These are phyloP conservation scores for Pythium grandisporangium DNA, from an alignment of 352 stramenopile species.

Conservation along the genomic window DNA sequence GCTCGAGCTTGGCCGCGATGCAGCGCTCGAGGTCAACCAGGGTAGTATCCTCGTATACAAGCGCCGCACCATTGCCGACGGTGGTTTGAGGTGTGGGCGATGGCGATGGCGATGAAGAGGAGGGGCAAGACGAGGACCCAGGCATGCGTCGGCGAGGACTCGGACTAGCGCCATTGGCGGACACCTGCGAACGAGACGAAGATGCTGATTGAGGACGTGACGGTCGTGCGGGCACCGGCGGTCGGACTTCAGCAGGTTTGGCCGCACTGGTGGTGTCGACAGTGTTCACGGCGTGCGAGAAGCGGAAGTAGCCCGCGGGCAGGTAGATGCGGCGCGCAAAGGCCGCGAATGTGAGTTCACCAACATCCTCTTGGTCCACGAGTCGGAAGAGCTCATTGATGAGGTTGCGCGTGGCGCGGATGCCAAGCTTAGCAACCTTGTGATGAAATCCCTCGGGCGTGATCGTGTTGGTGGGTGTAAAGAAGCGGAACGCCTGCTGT, in stretches of 20 bases:
- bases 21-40: conserved; percentile 44
- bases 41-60: conserved; percentile 39
- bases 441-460: conserved; percentile 53
- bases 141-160: too few relatives aligned
- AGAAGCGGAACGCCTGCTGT: conserved; percentile 63
- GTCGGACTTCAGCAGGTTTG: background rate
- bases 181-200: background rate
- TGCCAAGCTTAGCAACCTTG: conserved; percentile 47
- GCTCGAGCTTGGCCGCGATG: conserved; percentile 51
- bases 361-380: conserved; percentile 55
- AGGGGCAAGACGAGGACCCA: too few relatives aligned
- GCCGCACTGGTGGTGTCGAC: background rate
- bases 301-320: conserved; percentile 22
- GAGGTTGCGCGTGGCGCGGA: conserved; percentile 29
- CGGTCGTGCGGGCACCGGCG: background rate
- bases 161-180: background rate
- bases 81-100: conserved; percentile 2
- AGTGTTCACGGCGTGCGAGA: conserved; percentile 4
- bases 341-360: conserved; percentile 51
- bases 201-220: background rate
- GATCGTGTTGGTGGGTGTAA: conserved; percentile 71
- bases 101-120: background rate
- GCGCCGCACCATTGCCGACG: conserved; percentile 12
- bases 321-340: conserved; percentile 56
- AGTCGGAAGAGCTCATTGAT: conserved; percentile 47